Conservation (phyloP, 1,284 basidiomycete species). For the Thecaphora frezii region DNA sequence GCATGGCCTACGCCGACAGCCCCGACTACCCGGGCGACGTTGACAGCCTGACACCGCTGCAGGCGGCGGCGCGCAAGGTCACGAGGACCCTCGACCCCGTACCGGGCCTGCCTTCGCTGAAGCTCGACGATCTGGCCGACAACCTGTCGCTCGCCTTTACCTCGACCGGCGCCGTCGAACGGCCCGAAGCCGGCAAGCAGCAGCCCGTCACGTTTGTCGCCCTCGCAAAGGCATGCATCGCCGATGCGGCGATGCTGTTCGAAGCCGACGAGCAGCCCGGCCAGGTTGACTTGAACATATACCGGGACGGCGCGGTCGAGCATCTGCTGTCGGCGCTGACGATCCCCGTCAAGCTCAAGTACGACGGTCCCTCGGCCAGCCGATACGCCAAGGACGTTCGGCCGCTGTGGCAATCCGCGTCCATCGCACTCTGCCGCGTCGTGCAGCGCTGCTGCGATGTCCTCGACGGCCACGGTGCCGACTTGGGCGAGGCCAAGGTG, state of each 20-base stretch:
- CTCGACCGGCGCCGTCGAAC: neutral
- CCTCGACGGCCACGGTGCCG: conserved; percentile 42
- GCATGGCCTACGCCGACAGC: conserved; percentile 78
- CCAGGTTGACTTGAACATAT: conserved; percentile 65
- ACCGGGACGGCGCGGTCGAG: conserved; percentile 79
- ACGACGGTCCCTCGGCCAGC: conserved; percentile 79
- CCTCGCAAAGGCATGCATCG: conserved; percentile 82
- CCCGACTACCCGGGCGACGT: conserved; percentile 85
- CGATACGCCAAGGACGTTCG: conserved; percentile 12
- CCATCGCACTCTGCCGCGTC: conserved; percentile 32
- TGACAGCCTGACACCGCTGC: conserved; percentile 76
- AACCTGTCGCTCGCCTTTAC: conserved; percentile 78
- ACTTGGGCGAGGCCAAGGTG: conserved; percentile 67
- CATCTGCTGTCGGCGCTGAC: conserved; percentile 66
- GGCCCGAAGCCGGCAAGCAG: conserved; percentile 36
- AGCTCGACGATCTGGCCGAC: conserved; percentile 81
- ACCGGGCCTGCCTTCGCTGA: conserved; percentile 69
- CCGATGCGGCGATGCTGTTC: conserved; percentile 71
- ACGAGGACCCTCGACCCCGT: conserved; percentile 67
- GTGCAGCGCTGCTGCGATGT: conserved; percentile 18
- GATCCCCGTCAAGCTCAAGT: conserved; percentile 88
- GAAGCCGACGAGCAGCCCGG: conserved; percentile 58
- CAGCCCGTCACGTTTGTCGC: conserved; percentile 79
- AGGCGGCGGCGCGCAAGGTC: conserved; percentile 72
- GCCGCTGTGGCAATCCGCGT: conserved; percentile 41